Percentiles rank a stretch among this genome's conserved stretches.
Evolutionary conservation across 495 filamentous ascomycete genomes (phyloP).

Genomic region (Aspergillus diversus): DNA sequence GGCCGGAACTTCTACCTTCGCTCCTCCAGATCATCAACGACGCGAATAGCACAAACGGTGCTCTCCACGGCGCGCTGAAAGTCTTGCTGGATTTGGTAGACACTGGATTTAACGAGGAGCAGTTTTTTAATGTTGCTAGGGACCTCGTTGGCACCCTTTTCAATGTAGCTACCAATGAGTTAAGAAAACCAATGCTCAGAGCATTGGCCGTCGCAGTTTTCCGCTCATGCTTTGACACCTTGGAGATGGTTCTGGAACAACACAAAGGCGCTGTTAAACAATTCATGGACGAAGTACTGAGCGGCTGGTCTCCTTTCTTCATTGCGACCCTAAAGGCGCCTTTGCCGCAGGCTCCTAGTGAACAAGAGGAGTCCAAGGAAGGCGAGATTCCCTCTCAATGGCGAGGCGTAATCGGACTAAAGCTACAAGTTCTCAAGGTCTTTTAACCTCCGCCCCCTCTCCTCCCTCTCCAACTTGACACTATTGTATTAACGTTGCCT

Average conservation of each 20-base stretch:
- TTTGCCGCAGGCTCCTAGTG: slow-evolving; percentile 65
- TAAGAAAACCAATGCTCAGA: slow-evolving; percentile 72
- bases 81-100: slow-evolving; percentile 91
- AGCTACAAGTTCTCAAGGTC: slow-evolving; percentile 85
- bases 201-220: slow-evolving; percentile 88
- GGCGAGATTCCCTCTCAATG: slow-evolving; percentile 55
- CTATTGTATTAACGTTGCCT: slow-evolving; percentile 12
- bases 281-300: slow-evolving; percentile 84
- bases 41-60: slow-evolving; percentile 66
- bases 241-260: slow-evolving; percentile 94
- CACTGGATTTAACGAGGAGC: slow-evolving; percentile 87
- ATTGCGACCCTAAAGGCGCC: slow-evolving; percentile 68
- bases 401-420: slow-evolving; percentile 81
- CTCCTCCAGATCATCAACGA: slow-evolving; percentile 74
- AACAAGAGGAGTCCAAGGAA: slow-evolving; percentile 58
- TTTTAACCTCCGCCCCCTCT: slow-evolving; percentile 1
- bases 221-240: slow-evolving; percentile 85
- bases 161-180: slow-evolving; percentile 74
- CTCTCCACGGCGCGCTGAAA: slow-evolving; percentile 85
- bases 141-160: slow-evolving; percentile 83
- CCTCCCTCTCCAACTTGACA: not conserved
- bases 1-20: slow-evolving; percentile 81
- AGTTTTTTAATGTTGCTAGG: slow-evolving; percentile 86
- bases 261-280: slow-evolving; percentile 80
- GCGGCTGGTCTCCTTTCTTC: slow-evolving; percentile 87